Evolutionary conservation across 2,329 filamentous ascomycete genomes (phyloP), one percentile per base, ranked within the genome.

Genomic region (Neurospora sp.): DNA sequence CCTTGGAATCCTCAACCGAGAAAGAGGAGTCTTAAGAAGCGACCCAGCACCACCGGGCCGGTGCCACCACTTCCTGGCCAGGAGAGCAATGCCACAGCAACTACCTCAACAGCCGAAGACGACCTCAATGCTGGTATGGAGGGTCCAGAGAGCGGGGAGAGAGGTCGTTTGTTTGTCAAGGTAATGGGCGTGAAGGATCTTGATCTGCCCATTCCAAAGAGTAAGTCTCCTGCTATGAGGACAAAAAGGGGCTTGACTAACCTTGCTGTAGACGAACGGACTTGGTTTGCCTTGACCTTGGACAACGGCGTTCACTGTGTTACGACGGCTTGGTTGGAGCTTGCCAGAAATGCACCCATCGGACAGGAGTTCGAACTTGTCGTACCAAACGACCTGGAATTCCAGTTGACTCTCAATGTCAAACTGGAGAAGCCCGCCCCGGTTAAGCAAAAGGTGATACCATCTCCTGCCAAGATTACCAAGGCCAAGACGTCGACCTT

Each of bases 291-390:
- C 76, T 86, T 99, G 11, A 99, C 96, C 0, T 86, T 99, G n/a
- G 96, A 99, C 80, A 99, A 99, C 74, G 96, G 96, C 36, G 88
- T 99, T 1, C 96, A 99, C 79, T 99, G 96, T 77, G 96, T 99
- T 17, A 99, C 96, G 0, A 99, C 96, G 3, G 91, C 93, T 0
- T 97, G 93, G 92, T 85, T 98, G 9, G 96, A 99, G 79, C 85
- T 99, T 71, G 93, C 93, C 23, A 91, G 92, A 75, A 95, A 92
- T 71, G 95, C 96, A 2, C 93, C 96, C 0, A 98, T 99, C 75
- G 96, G 95, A 7, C 96, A 99, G 78, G 96, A 99, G 79, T 99
- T 99, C 76, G 96, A 99, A 82, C 89, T 99, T 66, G 94, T 98
- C 39, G 96, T 99, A 36, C 90, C 96, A 67, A 96, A 97, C 75